phyloP scores from a whole-genome alignment of 805 yeast genomes.

The Wickerhamiella parazyma region DNA sequence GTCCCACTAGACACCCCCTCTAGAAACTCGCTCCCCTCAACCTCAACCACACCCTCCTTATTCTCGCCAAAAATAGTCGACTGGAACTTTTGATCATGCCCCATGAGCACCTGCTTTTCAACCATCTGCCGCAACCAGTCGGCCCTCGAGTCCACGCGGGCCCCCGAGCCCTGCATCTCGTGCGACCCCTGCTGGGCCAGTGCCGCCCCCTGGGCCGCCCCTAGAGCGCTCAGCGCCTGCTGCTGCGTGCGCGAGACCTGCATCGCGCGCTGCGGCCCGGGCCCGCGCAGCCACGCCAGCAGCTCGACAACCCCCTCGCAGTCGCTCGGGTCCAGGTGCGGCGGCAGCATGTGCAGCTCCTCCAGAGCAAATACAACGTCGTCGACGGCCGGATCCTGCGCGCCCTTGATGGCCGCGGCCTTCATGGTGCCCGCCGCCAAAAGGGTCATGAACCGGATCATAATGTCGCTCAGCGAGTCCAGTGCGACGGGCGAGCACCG shows the following conservation, averaged over 20 bases:
- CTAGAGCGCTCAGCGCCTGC: conserved; percentile 13
- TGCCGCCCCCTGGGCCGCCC: conserved; percentile 19
- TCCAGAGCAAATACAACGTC: conserved; percentile 64
- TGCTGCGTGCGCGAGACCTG: conserved; percentile 14
- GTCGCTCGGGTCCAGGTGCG: conserved; percentile 36
- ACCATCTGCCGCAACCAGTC: conserved; percentile 26
- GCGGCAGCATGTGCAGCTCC: conserved; percentile 47
- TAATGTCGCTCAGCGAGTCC: conserved; percentile 65
- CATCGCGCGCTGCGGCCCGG: conserved; percentile 15
- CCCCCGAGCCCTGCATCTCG: conserved; percentile 11
- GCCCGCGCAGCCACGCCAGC: conserved; percentile 35
- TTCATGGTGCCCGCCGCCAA: conserved; percentile 38
- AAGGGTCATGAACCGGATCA: conserved; percentile 46
- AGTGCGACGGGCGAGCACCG: conserved; percentile 56
- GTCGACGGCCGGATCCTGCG: conserved; percentile 38
- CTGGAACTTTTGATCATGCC: conserved; percentile 24
- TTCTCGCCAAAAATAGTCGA: conserved; percentile 22
- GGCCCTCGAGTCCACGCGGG: conserved; percentile 10
- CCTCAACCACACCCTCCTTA: not conserved
- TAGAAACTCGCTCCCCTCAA: conserved; percentile 1
- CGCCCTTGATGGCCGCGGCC: conserved; percentile 36
- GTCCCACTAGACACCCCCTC: not conserved
- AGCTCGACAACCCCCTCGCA: conserved; percentile 38
- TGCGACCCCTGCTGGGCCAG: conserved; percentile 17
- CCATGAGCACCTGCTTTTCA: conserved; percentile 25